Percentiles rank a stretch among this genome's conserved stretches.
These are phyloP conservation scores for Bryum argenteum DNA, from an alignment of 225 moss, liverwort and hornwort genomes.

Conservation along the genomic window DNA sequence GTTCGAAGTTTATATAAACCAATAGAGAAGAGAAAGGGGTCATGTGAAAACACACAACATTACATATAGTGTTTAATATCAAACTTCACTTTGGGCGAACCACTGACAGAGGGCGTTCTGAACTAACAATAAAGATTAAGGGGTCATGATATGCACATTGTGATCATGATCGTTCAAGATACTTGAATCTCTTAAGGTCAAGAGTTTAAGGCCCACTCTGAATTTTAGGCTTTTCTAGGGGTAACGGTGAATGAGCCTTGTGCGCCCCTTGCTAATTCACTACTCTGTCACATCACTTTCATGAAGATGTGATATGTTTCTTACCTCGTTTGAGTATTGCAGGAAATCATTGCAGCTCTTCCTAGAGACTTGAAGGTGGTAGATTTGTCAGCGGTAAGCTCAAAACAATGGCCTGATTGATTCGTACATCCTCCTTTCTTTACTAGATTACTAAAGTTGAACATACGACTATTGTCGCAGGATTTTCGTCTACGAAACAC, in stretches of 20 bases:
- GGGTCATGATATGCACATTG: no score
- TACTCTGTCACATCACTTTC: neutral
- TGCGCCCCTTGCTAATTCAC: neutral
- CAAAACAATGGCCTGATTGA: neutral
- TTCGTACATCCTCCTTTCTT: neutral
- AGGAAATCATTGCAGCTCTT: slow-evolving; percentile 81
- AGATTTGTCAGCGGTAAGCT: slow-evolving; percentile 76
- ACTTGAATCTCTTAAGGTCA: neutral
- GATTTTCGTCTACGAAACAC: slow-evolving; percentile 70
- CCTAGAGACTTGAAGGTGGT: slow-evolving; percentile 72
- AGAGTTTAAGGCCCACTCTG: neutral
- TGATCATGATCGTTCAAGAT: no score
- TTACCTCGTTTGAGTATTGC: slow-evolving; percentile 12
- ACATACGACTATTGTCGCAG: slow-evolving; percentile 28
- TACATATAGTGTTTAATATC: no score
- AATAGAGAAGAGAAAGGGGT: no score
- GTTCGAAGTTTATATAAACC: no score
- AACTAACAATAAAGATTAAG: no score
- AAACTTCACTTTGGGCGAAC: no score
- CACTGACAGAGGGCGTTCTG: no score
- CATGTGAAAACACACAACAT: no score
- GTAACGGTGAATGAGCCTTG: neutral
- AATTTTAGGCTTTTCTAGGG: neutral
- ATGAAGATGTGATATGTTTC: slow-evolving; percentile 1
- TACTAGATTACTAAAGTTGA: neutral